phyloP scores from a whole-genome alignment of 768 basidiomycete species.

The Boletus rufocinnamomeus region DNA sequence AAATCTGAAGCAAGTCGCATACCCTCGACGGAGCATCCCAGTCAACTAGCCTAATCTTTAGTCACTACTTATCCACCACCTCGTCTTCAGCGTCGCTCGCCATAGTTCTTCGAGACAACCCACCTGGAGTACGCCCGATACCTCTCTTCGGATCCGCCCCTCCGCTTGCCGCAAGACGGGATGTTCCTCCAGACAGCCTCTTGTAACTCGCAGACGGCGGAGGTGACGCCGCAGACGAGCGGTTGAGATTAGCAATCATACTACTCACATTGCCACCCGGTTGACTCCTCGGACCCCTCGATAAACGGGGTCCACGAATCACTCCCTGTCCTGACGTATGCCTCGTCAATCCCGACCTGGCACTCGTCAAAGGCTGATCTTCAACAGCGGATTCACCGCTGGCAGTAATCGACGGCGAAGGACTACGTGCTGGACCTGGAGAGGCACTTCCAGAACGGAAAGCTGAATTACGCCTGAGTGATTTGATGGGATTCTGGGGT shows the following conservation, averaged over 20 bases:
- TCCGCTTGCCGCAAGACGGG: slow-evolving; percentile 15
- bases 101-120: slow-evolving; percentile 74
- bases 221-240: slow-evolving; percentile 40
- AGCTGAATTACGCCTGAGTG: slow-evolving; percentile 37
- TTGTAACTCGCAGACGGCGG: slow-evolving; percentile 44
- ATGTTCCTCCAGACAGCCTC: slow-evolving; percentile 44
- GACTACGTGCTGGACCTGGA: slow-evolving; percentile 41
- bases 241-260: slow-evolving; percentile 58
- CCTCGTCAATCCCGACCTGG: slow-evolving; percentile 43
- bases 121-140: slow-evolving; percentile 46
- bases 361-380: slow-evolving; percentile 37
- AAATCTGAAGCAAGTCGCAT: not conserved
- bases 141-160: slow-evolving; percentile 37
- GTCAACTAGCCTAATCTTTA: not conserved
- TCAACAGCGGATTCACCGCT: slow-evolving; percentile 33
- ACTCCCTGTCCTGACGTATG: slow-evolving; percentile 44
- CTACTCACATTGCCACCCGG: slow-evolving; percentile 50
- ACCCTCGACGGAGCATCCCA: not conserved
- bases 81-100: slow-evolving; percentile 84
- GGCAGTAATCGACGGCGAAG: slow-evolving; percentile 40
- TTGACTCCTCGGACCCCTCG: slow-evolving; percentile 48
- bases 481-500: slow-evolving; percentile 54
- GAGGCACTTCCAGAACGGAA: slow-evolving; percentile 39
- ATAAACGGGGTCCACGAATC: slow-evolving; percentile 51
- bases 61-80: slow-evolving; percentile 43